phyloP scores from a whole-genome alignment of 306 rosid genomes.

The Acmispon strigosus region DNA sequence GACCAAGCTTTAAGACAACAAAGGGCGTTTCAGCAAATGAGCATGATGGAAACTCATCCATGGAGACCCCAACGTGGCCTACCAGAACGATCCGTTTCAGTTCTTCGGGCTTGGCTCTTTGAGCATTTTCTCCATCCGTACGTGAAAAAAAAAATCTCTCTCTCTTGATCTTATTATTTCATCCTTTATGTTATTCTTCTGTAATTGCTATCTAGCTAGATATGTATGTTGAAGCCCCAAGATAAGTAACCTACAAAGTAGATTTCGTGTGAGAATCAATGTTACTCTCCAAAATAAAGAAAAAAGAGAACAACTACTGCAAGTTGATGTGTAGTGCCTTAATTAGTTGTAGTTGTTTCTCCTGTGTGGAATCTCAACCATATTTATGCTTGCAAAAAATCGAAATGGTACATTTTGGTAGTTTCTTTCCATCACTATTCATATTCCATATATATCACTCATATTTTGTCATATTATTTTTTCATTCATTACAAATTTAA shows the following conservation, averaged over 20 bases:
- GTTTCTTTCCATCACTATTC: constrained; percentile 44
- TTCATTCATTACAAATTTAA: too few relatives aligned
- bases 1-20: constrained; percentile 79
- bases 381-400: constrained; percentile 32
- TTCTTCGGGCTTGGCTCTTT: constrained; percentile 88
- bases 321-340: neutral
- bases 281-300: constrained; percentile 5
- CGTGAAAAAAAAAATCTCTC: neutral
- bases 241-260: constrained; percentile 29
- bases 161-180: neutral
- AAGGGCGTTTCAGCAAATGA: constrained; percentile 80
- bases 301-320: neutral
- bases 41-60: constrained; percentile 83
- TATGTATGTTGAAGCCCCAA: neutral
- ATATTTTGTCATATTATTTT: neutral
- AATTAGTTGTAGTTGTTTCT: neutral
- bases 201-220: neutral
- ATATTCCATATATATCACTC: constrained; percentile 1
- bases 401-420: constrained; percentile 31
- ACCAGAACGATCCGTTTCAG: constrained; percentile 77
- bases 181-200: neutral
- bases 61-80: constrained; percentile 98
- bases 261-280: constrained; percentile 38
- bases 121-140: constrained; percentile 97
- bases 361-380: constrained; percentile 27